Evolutionary conservation across 495 filamentous ascomycete species (phyloP).

Genomic region (Trichoderma parareesei): DNA sequence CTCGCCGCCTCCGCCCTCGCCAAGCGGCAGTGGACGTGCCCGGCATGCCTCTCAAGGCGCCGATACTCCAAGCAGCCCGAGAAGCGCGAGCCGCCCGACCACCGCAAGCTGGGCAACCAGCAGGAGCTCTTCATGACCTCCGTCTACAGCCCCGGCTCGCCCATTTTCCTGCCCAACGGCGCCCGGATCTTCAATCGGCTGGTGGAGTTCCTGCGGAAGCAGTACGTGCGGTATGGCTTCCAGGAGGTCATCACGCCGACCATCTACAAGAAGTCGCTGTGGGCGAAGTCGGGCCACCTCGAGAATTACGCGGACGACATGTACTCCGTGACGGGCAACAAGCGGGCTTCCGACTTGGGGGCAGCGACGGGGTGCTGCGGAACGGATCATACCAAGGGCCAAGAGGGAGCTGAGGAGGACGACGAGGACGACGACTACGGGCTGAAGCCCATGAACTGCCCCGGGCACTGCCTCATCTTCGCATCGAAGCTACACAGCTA

Average conservation of each 20-base stretch:
- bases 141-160: conserved; percentile 75
- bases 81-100: conserved; percentile 39
- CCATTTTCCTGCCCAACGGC: conserved; percentile 80
- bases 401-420: conserved; percentile 37
- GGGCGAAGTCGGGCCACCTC: conserved; percentile 86
- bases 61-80: conserved; percentile 7
- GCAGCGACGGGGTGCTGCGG: conserved; percentile 8
- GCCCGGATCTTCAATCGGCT: conserved; percentile 83
- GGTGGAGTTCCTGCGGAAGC: conserved; percentile 72
- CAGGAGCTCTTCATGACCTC: conserved; percentile 77
- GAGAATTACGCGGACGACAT: conserved; percentile 93
- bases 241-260: conserved; percentile 87
- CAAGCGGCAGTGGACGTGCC: conserved; percentile 6
- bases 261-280: conserved; percentile 87
- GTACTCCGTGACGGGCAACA: conserved; percentile 72
- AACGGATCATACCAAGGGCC: conserved; percentile 22
- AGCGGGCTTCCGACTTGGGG: conserved; percentile 30
- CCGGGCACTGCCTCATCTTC: conserved; percentile 88
- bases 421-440: conserved; percentile 78
- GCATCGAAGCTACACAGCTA: conserved; percentile 62
- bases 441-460: conserved; percentile 96
- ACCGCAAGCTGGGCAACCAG: conserved; percentile 59
- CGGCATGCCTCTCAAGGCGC: conserved; percentile 2
- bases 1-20: neutral
- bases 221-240: conserved; percentile 83